Base-by-base conservation (phyloP, 495 filamentous ascomycete species). In the Clavariopsis aquatica region DNA sequence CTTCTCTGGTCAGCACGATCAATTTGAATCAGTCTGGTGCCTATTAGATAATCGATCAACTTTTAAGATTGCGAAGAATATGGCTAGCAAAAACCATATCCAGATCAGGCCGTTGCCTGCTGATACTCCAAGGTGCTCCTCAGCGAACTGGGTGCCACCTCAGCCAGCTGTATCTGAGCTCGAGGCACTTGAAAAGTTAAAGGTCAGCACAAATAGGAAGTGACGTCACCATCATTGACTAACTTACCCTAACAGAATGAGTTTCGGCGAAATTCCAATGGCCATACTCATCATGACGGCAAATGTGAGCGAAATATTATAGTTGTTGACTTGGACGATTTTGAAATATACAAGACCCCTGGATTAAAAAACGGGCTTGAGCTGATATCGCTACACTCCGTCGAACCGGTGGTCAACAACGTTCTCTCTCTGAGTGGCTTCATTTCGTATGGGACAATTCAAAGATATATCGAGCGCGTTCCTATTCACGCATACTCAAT, bases 381-480 rank as follows among this genome's bases (percentile, higher is more conserved):
- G 38, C 43, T 74, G 13, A 60, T 60, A 1, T 46, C 64, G 8
- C 49, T 76, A 1, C 61, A 72, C 49, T 22, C 55, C 27, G 66
- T 76, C 6, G 52, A 61, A 13, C 58, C 52, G 12, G 43, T 57
- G 2, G 20, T 8, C 17, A 49, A 45, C 3, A 22, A 66, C 0
- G n/a, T n/a, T n/a, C 59, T 72, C 12, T 52, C 68, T 0, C 83
- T 90, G 52, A 84, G 90, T 69, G 89, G 88, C 0, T 68, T 85
- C 1, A 74, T 91, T 12, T 77, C 72, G 12, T 47, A 74, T 28
- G 84, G 82, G 0, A 62, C 75, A 13, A 57, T 49, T 1, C 55
- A 60, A 0, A 72, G 74, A 17, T 88, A 82, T 66, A 76, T 91
- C 1, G 72, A 80, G 43, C 72, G 65, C 36, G 76, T 89, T 5